These are phyloP conservation scores for Penicilliopsis zonata DNA, from an alignment of 495 filamentous ascomycete species.

Conservation along the genomic window DNA sequence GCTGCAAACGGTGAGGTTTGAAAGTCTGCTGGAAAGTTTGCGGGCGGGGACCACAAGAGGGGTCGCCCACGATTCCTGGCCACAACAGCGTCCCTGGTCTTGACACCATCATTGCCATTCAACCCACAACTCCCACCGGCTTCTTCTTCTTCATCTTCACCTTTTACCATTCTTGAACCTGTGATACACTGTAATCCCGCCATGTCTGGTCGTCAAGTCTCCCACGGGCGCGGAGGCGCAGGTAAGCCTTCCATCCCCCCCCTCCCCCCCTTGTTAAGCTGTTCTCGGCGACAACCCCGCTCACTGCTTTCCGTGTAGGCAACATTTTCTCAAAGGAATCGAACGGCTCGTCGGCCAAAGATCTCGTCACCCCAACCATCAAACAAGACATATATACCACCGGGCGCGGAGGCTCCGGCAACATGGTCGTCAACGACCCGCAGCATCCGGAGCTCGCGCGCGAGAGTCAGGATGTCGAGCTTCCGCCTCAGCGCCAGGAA, in stretches of 20 bases:
- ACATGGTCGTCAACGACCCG: constrained; percentile 64
- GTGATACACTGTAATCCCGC: background rate
- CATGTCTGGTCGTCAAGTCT: constrained; percentile 6
- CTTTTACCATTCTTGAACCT: too few relatives aligned
- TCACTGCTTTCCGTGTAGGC: constrained; percentile 28
- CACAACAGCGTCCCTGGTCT: too few relatives aligned
- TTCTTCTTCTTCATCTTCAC: too few relatives aligned
- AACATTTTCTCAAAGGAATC: constrained; percentile 57
- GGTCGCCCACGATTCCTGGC: too few relatives aligned
- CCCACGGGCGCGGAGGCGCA: constrained; percentile 25
- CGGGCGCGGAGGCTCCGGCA: constrained; percentile 59
- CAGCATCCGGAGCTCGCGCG: constrained; percentile 55
- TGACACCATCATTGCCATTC: too few relatives aligned
- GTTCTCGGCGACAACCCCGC: background rate
- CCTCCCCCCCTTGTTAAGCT: background rate
- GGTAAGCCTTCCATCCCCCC: constrained; percentile 13
- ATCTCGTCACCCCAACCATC: constrained; percentile 71
- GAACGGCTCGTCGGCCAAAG: constrained; percentile 33
- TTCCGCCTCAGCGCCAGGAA: constrained; percentile 35
- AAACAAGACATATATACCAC: constrained; percentile 77
- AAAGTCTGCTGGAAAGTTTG: too few relatives aligned
- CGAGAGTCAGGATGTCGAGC: constrained; percentile 66
- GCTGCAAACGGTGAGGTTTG: too few relatives aligned
- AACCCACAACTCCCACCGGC: too few relatives aligned
- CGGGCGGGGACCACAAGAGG: too few relatives aligned